Base-by-base conservation (phyloP, 2,329 filamentous ascomycete species). In the Orbilia oligospora region DNA sequence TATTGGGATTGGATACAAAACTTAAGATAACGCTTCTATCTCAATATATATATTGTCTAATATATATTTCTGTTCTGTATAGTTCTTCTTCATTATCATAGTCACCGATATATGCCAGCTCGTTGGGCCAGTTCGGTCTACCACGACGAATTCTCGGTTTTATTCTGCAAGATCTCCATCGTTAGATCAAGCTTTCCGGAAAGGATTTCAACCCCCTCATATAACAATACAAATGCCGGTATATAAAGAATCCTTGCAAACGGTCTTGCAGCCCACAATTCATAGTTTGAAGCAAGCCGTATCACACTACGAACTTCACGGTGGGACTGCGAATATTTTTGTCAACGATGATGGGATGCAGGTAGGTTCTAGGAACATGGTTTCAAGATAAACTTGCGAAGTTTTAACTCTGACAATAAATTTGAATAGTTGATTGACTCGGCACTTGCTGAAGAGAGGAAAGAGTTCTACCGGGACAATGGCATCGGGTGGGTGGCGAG, bases 311-410 rank as follows among this genome's bases (percentile, higher is more conserved):
- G 88, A 89, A 80, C 84, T 88, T 81, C 87, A 88, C 81, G 90
- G 90, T 16, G 90, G 90, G 8, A 88, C 89, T 0, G 90, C 90
- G 30, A 91, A 89, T 81, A 90, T 92, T 80, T 90, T 91, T 81
- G 84, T 91, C 82, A 91, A 91, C 80, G 90, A 92, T 71, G 90
- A 92, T 80, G 90, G 90, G 70, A 89, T 91, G 87, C 90, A 91
- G 82, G 83, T 90, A 46, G 85, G 91, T 16, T 84, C 8, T 22
- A 58, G 8, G 5, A 14, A 24, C 1, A 16, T 24, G 22, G 20
- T 3, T 8, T 5, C 12, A 24, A 14, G 9, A 5, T 12, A 24
- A 24, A 20, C 24, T 3, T 51, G 3, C n/a, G 3, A 41, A 51
- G 8, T 27, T 51, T 16, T 1, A 51, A 24, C 24, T 51, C 48